Evolutionary conservation across 179 eudicot species (phyloP).

Genomic region (Beta corolliflora): DNA sequence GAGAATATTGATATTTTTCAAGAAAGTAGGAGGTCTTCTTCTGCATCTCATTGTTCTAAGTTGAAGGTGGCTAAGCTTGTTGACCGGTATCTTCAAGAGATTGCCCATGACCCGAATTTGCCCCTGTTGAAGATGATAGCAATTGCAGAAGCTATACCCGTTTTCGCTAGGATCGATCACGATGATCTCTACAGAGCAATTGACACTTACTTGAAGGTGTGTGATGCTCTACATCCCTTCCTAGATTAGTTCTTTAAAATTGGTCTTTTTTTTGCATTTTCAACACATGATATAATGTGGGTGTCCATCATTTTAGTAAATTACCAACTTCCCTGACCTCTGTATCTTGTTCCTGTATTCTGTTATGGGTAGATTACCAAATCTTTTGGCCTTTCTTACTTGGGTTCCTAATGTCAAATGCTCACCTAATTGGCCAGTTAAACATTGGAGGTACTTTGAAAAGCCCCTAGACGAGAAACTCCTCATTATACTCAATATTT

Average conservation of each 20-base stretch:
- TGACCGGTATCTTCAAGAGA: constrained; percentile 71
- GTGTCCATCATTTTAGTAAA: not conserved
- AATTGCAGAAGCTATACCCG: constrained; percentile 77
- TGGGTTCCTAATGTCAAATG: constrained; percentile 14
- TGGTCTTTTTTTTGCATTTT: not conserved
- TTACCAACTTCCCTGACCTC: constrained; percentile 9
- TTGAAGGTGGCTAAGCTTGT: constrained; percentile 81
- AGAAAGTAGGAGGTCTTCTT: constrained; percentile 85
- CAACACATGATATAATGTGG: not conserved
- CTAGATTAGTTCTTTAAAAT: not conserved
- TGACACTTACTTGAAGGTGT: constrained; percentile 90
- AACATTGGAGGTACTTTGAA: not conserved
- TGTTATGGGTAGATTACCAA: constrained; percentile 24
- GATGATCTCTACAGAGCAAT: constrained; percentile 90
- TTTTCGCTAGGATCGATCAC: constrained; percentile 74
- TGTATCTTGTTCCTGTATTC: constrained; percentile 11
- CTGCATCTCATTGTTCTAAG: constrained; percentile 76
- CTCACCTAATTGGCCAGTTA: not conserved
- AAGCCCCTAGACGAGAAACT: not conserved
- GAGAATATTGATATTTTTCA: constrained; percentile 62
- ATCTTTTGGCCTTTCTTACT: constrained; percentile 22
- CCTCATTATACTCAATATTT: too few relatives aligned
- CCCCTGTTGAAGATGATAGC: constrained; percentile 63
- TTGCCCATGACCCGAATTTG: constrained; percentile 62
- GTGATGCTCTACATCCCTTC: constrained; percentile 1